Percentiles rank a stretch among this genome's conserved stretches.
phyloP scores from a whole-genome alignment of 345 rosid species.

The Citrus sp. region DNA sequence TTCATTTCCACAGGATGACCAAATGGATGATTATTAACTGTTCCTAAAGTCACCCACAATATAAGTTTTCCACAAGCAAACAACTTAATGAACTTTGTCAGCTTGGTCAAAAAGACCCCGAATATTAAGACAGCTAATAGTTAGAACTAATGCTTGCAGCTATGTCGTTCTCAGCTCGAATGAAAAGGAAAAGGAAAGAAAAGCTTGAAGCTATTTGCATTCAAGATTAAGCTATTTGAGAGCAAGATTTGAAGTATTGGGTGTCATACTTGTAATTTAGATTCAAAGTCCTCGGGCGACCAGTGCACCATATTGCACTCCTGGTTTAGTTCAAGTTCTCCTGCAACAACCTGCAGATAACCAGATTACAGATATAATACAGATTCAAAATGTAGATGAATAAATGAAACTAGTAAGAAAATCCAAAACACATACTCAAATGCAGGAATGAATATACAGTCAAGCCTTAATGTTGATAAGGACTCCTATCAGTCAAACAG shows the following conservation, averaged over 20 bases:
- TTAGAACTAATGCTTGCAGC: neutral
- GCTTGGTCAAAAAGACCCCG: neutral
- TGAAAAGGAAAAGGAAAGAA: neutral
- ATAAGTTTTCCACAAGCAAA: neutral
- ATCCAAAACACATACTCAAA: neutral
- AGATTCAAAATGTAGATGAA: neutral
- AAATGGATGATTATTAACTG: neutral
- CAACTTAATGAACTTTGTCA: neutral
- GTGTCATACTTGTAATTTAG: conserved; percentile 76
- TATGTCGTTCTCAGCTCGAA: neutral
- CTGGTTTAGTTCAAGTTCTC: conserved; percentile 89
- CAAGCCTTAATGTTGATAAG: neutral
- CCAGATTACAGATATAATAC: conserved; percentile 5
- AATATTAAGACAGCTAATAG: neutral
- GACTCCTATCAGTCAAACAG: too few species aligned
- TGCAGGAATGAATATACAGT: neutral
- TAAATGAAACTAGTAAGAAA: neutral
- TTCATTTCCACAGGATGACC: neutral
- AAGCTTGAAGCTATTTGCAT: neutral
- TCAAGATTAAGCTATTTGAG: neutral
- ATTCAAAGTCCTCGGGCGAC: conserved; percentile 97
- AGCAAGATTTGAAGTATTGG: neutral
- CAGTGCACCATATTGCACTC: conserved; percentile 87
- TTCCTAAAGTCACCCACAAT: neutral
- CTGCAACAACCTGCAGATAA: conserved; percentile 82